phyloP scores from a whole-genome alignment of 768 basidiomycete species.

The Ramaria rubella region DNA sequence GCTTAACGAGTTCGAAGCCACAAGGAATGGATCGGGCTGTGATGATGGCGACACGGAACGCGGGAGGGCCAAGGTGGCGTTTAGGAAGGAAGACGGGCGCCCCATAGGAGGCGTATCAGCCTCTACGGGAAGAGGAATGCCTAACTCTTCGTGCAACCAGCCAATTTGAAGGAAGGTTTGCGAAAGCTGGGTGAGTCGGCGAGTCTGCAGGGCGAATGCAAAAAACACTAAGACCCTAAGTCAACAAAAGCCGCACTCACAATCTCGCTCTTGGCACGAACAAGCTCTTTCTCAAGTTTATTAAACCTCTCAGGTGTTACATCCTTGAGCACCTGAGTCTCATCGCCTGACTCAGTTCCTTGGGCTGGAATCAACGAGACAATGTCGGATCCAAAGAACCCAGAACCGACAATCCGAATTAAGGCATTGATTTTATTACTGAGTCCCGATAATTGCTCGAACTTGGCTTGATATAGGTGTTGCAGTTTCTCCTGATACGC shows the following conservation, averaged over 20 bases:
- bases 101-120: constrained; percentile 9
- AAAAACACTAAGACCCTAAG: constrained; percentile 5
- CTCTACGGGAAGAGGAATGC: constrained; percentile 51
- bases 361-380: constrained; percentile 39
- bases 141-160: constrained; percentile 78
- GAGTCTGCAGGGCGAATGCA: constrained; percentile 50
- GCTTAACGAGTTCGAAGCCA: not conserved
- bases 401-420: constrained; percentile 51
- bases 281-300: constrained; percentile 76
- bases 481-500: constrained; percentile 72
- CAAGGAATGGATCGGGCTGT: not conserved
- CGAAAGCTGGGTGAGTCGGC: constrained; percentile 60
- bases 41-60: constrained; percentile 16
- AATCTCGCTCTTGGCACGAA: constrained; percentile 80
- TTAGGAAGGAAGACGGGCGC: constrained; percentile 10
- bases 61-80: constrained; percentile 18
- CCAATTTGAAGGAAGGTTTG: constrained; percentile 68
- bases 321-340: constrained; percentile 46
- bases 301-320: constrained; percentile 78
- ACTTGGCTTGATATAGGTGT: constrained; percentile 69
- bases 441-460: constrained; percentile 67
- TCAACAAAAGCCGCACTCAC: constrained; percentile 37
- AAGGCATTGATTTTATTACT: constrained; percentile 57
- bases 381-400: constrained; percentile 53
- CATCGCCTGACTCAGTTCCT: constrained; percentile 36